Evolutionary conservation across 768 basidiomycete species (phyloP), one percentile per base, ranked within the genome.

Genomic region (Lactarius evosmus): DNA sequence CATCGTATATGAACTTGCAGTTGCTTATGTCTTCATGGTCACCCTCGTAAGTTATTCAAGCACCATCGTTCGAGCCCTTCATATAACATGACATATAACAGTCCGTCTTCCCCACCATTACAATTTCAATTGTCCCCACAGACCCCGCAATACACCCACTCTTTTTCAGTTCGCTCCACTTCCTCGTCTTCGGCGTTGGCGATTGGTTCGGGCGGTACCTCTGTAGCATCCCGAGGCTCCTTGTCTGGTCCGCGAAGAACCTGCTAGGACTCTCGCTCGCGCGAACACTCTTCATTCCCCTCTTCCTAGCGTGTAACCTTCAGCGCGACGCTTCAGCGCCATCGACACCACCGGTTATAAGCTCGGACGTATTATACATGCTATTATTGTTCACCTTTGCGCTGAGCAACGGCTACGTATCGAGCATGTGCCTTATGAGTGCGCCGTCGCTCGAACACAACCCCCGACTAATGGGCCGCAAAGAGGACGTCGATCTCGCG

Each of bases 291-390:
- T 95, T 96, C 76, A 83, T 97, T 54, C 93, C 93, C 33, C 70
- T 95, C 46, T 88, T 96, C 74, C 80, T 96, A n/a, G 79, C 88
- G 75, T 96, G 94, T 80, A 97, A 97, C 71, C 75, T 95, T 46
- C 84, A 86, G 67, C 82, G 80, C 50, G 69, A 71, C 41, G 51
- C 77, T 78, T 33, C 68, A 70, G 22, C 66, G 16, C 44, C 70
- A 11, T 68, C 70, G 7, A 49, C 63, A 4, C 38, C 69, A 12
- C 67, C 75, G 2, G 61, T 88, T 65, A 86, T 95, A 77, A 86
- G 77, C 74, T 94, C 92, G 2, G 93, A 96, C 71, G 55, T 83
- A 40, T 54, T 87, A 12, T 96, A 85, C 77, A 85, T 95, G 83
- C 34, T 83, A 29, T 82, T 95, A 58, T 75, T 96, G 12, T 76